Evolutionary conservation across 2,329 filamentous ascomycete genomes (phyloP).

Genomic region (Colletotrichum sp.): DNA sequence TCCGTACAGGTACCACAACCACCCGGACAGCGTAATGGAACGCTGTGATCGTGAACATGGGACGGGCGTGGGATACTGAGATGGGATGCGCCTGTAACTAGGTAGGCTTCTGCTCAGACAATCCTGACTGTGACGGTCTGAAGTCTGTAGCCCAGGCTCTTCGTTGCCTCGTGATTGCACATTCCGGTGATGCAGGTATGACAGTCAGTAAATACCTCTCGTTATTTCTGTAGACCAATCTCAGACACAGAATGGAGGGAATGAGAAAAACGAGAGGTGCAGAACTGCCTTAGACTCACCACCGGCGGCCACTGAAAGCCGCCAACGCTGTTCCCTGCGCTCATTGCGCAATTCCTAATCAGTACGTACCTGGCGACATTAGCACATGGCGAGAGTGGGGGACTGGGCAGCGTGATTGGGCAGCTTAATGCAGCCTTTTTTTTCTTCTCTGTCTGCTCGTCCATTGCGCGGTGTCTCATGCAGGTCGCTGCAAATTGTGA

Average conservation of each 20-base stretch:
- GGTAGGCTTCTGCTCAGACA: background rate
- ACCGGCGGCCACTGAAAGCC: background rate
- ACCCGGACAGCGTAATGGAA: background rate
- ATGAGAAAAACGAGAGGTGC: background rate
- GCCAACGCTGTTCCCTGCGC: slow-evolving; percentile 2
- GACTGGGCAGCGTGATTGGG: slow-evolving; percentile 9
- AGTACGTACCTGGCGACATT: slow-evolving; percentile 5
- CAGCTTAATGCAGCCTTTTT: background rate
- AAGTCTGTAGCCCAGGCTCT: background rate
- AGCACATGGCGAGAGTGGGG: slow-evolving; percentile 13
- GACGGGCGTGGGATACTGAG: background rate
- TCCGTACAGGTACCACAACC: background rate
- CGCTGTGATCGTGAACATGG: background rate
- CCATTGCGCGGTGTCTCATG: background rate
- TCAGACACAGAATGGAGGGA: background rate
- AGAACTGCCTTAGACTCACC: background rate
- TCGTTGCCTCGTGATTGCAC: background rate
- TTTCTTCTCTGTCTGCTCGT: background rate
- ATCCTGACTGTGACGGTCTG: background rate
- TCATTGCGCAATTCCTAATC: slow-evolving; percentile 16
- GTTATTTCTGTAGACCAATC: background rate
- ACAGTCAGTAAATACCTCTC: slow-evolving; percentile 9
- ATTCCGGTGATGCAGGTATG: background rate
- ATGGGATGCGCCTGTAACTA: slow-evolving; percentile 4
- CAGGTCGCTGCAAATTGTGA: slow-evolving; percentile 1